Base-by-base conservation (phyloP, 2,329 filamentous ascomycete species). In the Leptoxyphium fumago region DNA sequence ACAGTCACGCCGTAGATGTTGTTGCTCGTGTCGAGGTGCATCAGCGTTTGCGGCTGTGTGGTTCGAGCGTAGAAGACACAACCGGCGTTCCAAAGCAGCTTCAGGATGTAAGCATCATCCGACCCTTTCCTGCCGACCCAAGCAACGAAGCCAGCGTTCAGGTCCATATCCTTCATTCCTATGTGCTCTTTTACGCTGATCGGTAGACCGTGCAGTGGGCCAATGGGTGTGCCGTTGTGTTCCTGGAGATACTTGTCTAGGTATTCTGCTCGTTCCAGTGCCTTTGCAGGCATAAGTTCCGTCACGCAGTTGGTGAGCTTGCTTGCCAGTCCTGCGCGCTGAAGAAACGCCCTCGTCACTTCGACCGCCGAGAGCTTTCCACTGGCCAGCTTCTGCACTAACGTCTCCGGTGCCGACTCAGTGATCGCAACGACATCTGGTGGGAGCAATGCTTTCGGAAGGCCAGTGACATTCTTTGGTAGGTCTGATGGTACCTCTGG, bases 281-380 rank as follows among this genome's bases (percentile, higher is more conserved):
- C 66, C 29, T 50, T 48, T 2, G 57, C 52, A 10, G 63, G 58
- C 1, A 69, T 53, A 1, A 67, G 55, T 52, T 65, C 62, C 1
- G 67, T 70, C 15, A 70, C 54, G 46, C 68, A 72, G 51, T 70
- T 71, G 2, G 60, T 64, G 40, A 73, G 58, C 50, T 64, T 66
- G 48, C 73, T 70, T 1, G 74, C 73, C 15, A 78, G 55, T 4
- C 57, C 72, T 21, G 75, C 75, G 36, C 75, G 62, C 39, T 71
- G 62, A 38, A 77, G 58, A 54, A 77, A 78, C 1, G 74, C 74
- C 29, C 62, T 67, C 2, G 64, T 67, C 8, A 77, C 69, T 13
- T 62, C 56, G 1, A 60, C 61, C 29, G 67, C 62, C 10, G 61
- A 67, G 15, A 72, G 51, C 42, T 65, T 58, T 7, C 67, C 67